Conservation (phyloP, 306 rosid species). For the Ormosia semicastrata region DNA sequence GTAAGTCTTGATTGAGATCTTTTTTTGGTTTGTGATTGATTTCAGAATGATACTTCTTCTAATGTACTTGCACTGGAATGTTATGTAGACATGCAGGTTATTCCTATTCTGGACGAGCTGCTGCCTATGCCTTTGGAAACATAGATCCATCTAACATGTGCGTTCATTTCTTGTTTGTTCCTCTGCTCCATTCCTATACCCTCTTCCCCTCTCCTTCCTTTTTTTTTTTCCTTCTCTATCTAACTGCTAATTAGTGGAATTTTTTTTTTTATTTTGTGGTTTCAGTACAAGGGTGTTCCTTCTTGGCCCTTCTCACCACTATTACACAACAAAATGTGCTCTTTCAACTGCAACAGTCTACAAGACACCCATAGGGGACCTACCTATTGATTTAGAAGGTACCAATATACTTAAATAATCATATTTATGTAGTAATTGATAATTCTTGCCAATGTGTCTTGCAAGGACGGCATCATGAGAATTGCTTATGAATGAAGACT, state of each 20-base stretch:
- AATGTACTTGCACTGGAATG: slow-evolving; percentile 20
- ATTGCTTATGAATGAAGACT: not conserved
- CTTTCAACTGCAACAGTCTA: slow-evolving; percentile 85
- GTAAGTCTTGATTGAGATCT: slow-evolving; percentile 42
- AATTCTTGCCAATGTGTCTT: not conserved
- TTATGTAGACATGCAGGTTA: slow-evolving; percentile 88
- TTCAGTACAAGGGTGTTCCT: slow-evolving; percentile 86
- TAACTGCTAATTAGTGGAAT: no score
- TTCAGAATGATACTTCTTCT: no score
- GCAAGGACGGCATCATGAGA: not conserved
- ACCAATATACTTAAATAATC: not conserved
- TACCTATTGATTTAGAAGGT: slow-evolving; percentile 98
- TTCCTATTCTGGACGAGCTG: slow-evolving; percentile 94
- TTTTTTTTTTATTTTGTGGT: not conserved
- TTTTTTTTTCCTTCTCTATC: not conserved
- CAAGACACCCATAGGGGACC: slow-evolving; percentile 93
- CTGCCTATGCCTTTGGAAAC: slow-evolving; percentile 95
- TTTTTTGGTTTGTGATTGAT: no score
- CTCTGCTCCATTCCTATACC: not conserved
- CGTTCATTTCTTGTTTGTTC: slow-evolving; percentile 27
- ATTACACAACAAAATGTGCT: slow-evolving; percentile 91
- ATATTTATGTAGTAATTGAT: not conserved
- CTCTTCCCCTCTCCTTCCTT: not conserved
- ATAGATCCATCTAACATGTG: slow-evolving; percentile 91
- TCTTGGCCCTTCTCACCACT: slow-evolving; percentile 98